Evolutionary conservation across 768 basidiomycete species (phyloP).

Genomic region (Ephemerocybe angulata): DNA sequence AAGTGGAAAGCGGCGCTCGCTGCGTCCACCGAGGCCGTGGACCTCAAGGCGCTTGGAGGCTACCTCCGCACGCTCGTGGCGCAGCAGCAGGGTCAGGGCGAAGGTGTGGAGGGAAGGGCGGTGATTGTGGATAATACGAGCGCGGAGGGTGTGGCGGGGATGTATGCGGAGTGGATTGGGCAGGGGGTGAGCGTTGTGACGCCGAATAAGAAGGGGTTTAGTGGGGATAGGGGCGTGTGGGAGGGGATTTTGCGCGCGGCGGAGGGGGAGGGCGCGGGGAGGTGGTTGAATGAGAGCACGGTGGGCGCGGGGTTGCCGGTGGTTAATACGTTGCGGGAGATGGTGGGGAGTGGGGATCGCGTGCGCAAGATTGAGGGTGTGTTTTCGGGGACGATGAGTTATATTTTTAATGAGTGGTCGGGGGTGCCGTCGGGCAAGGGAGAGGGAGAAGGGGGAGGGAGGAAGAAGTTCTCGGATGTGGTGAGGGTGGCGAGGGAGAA

Average conservation of each 20-base stretch:
- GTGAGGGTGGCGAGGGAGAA: constrained; percentile 85
- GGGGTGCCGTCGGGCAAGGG: no score
- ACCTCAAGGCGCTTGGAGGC: constrained; percentile 45
- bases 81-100: constrained; percentile 22
- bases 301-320: constrained; percentile 96
- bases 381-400: constrained; percentile 95
- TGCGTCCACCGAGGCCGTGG: constrained; percentile 40
- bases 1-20: constrained; percentile 38
- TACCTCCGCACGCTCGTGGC: constrained; percentile 46
- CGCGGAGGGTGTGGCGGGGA: constrained; percentile 70
- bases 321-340: constrained; percentile 85
- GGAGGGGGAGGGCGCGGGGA: constrained; percentile 49
- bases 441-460: no score
- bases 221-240: constrained; percentile 66
- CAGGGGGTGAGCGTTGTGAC: constrained; percentile 87
- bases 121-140: constrained; percentile 93
- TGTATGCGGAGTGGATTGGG: constrained; percentile 78
- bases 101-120: constrained; percentile 30
- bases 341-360: constrained; percentile 90
- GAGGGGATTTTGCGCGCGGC: constrained; percentile 61
- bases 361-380: constrained; percentile 94
- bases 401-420: constrained; percentile 99
- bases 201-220: constrained; percentile 97
- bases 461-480: constrained; percentile 79
- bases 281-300: constrained; percentile 82